Evolutionary conservation across 331 rosid genomes (phyloP), one percentile per base, ranked within the genome.

Genomic region (Acacia concinna): DNA sequence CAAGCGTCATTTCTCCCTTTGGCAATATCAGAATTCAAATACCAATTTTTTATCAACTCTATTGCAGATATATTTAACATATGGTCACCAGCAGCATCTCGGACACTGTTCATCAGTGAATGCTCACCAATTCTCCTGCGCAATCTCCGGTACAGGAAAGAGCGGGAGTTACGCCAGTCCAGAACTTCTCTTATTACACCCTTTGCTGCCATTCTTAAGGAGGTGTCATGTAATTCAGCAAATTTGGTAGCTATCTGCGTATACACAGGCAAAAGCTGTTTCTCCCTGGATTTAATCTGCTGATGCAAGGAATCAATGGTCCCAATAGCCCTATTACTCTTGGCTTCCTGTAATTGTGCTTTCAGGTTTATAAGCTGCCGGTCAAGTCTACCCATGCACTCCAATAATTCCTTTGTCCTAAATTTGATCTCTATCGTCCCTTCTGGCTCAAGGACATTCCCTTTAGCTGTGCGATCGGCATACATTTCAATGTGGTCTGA

Each of bases 351-450:
- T 85, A 88, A 91, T 79, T 90, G 86, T 74, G 44, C 86, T 94
- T 93, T 91, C 78, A 96, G 85, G 79, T 83, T 80, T 78, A 88
- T 88, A 82, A 96, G 89, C 70, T 89, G 88, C 43, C 84, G 93
- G 85, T 96, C 99, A 67, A 96, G 98, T 79, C 99, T 91, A 28
- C 97, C 89, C 99, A 96, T 96, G 88, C 97, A 87, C 74, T 96
- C 97, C 78, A 96, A 80, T 84, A 96, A 84, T 84, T 96, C 99
- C 85, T 84, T 91, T 69, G 96, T 79, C 86, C 99, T 91, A 71
- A 96, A 96, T 81, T 93, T 96, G 83, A 96, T 96, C 94, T 96
- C 99, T 17, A 96, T 96, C 98, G 88, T 91, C 76, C 99, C 99
- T 88, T 96, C 99, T 5, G 99, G 99, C 86, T 96, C 99, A 47